Evolutionary conservation across 805 yeast genomes (phyloP).

Genomic region (Danielozyma ontarioensis): DNA sequence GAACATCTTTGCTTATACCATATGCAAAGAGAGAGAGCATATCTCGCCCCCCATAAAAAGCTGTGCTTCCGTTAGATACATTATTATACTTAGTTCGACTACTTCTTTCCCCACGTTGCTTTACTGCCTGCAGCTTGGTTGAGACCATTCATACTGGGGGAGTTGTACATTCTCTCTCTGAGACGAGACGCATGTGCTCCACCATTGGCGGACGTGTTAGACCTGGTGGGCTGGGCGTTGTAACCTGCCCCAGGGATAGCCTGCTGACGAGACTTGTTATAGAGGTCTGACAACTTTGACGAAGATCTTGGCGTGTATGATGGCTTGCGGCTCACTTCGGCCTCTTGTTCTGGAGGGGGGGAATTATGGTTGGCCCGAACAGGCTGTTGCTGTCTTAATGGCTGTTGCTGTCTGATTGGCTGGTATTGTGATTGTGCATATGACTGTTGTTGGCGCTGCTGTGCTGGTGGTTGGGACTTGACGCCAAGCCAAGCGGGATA

Average conservation of each 20-base stretch:
- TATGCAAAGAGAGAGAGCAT: too few species aligned
- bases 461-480: slow-evolving; percentile 3
- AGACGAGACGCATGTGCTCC: slow-evolving; percentile 18
- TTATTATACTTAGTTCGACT: too few species aligned
- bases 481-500: slow-evolving; percentile 44
- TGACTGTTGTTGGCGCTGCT: not conserved
- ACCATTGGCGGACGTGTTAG: slow-evolving; percentile 21
- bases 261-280: slow-evolving; percentile 36
- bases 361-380: slow-evolving; percentile 17
- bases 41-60: too few species aligned
- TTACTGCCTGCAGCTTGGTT: slow-evolving; percentile 6
- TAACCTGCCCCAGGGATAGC: slow-evolving; percentile 29
- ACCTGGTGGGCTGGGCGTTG: slow-evolving; percentile 14
- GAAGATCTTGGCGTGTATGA: slow-evolving; percentile 27
- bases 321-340: slow-evolving; percentile 1
- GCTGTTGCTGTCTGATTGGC: not conserved
- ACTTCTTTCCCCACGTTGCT: slow-evolving; percentile 22
- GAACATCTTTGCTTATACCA: too few species aligned
- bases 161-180: slow-evolving; percentile 21
- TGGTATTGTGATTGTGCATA: not conserved
- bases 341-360: slow-evolving; percentile 1
- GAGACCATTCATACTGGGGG: slow-evolving; percentile 11
- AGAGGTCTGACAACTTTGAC: slow-evolving; percentile 34
- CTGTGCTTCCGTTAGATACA: too few species aligned
- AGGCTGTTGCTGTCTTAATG: slow-evolving; percentile 13